Conservation (phyloP, 495 filamentous ascomycete genomes). For the Penicillium canariense region DNA sequence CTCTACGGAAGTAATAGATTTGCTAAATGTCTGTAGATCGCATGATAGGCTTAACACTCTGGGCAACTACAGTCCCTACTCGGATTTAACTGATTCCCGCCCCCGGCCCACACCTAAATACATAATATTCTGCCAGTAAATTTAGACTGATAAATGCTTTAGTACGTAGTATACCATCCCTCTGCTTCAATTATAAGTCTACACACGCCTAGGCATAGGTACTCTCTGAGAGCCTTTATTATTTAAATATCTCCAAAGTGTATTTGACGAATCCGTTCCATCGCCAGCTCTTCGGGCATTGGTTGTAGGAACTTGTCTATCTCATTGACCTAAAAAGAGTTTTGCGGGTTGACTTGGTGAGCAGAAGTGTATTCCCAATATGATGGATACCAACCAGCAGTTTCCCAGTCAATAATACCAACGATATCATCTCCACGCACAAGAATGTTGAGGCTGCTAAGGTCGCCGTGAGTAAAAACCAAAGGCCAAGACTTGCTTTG, state of each 20-base stretch:
- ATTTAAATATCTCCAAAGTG: constrained; percentile 40
- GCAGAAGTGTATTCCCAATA: constrained; percentile 56
- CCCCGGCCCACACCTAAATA: too few relatives aligned
- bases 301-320: constrained; percentile 50
- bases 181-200: too few relatives aligned
- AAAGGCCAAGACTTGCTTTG: constrained; percentile 33
- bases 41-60: too few relatives aligned
- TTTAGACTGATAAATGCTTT: too few relatives aligned
- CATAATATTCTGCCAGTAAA: too few relatives aligned
- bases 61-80: too few relatives aligned
- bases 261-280: constrained; percentile 46
- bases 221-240: too few relatives aligned
- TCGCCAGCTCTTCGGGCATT: constrained; percentile 44
- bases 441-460: constrained; percentile 45
- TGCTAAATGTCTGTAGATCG: too few relatives aligned
- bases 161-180: too few relatives aligned
- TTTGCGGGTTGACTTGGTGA: constrained; percentile 45
- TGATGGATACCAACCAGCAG: constrained; percentile 47
- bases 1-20: too few relatives aligned
- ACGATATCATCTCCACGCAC: constrained; percentile 37
- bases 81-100: too few relatives aligned
- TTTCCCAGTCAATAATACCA: constrained; percentile 55
- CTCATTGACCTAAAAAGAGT: constrained; percentile 45
- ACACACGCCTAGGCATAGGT: too few relatives aligned
- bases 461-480: constrained; percentile 42